phyloP scores from a whole-genome alignment of 2,329 filamentous ascomycete species.

The Phaeosphaeria sp. region DNA sequence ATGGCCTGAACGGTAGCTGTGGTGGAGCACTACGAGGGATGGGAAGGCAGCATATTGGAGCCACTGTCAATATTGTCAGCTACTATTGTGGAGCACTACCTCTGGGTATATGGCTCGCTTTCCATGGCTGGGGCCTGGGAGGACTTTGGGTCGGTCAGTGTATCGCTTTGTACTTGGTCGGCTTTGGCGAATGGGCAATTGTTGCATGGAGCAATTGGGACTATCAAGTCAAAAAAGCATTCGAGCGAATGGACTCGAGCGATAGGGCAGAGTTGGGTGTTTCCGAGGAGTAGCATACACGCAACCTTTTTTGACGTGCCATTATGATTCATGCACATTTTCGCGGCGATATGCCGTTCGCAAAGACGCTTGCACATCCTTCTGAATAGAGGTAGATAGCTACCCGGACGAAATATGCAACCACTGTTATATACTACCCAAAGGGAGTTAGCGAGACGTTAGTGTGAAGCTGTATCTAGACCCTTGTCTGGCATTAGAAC shows the following conservation, averaged over 20 bases:
- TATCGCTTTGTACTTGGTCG: constrained; percentile 74
- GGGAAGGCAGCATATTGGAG: constrained; percentile 86
- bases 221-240: constrained; percentile 72
- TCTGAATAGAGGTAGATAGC: constrained; percentile 32
- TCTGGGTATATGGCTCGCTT: constrained; percentile 82
- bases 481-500: constrained; percentile 24
- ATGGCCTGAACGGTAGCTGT: constrained; percentile 84
- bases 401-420: constrained; percentile 21
- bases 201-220: constrained; percentile 81
- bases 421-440: constrained; percentile 27
- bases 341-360: constrained; percentile 17
- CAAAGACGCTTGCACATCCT: constrained; percentile 26
- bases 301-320: neutral
- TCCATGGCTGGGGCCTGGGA: constrained; percentile 81
- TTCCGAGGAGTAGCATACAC: constrained; percentile 9
- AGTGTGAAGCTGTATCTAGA: constrained; percentile 24
- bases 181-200: constrained; percentile 77
- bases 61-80: constrained; percentile 78
- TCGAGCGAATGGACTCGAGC: constrained; percentile 69
- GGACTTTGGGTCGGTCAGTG: constrained; percentile 87
- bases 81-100: constrained; percentile 86
- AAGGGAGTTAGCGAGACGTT: constrained; percentile 26
- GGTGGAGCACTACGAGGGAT: constrained; percentile 82
- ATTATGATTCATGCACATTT: neutral
- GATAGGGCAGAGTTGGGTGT: constrained; percentile 51